phyloP scores from a whole-genome alignment of 768 basidiomycete genomes.

The Phylloporus rhodoxanthus region DNA sequence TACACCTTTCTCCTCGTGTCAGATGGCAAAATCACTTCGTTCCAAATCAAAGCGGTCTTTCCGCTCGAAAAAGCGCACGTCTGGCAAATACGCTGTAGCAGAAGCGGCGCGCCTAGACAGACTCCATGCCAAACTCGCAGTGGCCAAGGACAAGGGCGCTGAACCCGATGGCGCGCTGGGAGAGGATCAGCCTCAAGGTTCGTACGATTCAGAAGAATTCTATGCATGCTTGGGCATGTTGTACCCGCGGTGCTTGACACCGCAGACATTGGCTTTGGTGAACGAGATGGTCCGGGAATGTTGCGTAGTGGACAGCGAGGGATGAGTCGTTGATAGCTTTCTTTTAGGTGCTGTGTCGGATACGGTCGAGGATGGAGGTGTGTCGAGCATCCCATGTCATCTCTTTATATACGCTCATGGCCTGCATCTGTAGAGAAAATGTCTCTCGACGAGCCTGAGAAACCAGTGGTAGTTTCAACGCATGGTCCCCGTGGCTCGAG shows the following conservation, averaged over 20 bases:
- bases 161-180: slow-evolving; percentile 27
- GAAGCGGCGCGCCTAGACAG: slow-evolving; percentile 74
- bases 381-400: slow-evolving; percentile 2
- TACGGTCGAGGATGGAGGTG: slow-evolving; percentile 17
- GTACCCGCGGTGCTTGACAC: slow-evolving; percentile 45
- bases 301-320: background rate
- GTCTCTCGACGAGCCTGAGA: slow-evolving; percentile 42
- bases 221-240: slow-evolving; percentile 47
- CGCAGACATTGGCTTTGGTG: slow-evolving; percentile 32
- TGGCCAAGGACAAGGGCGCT: slow-evolving; percentile 36
- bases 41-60: slow-evolving; percentile 77
- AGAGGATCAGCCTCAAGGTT: slow-evolving; percentile 47
- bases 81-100: slow-evolving; percentile 68
- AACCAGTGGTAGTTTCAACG: slow-evolving; percentile 55
- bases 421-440: slow-evolving; percentile 39
- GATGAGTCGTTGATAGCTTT: slow-evolving; percentile 11
- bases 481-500: slow-evolving; percentile 75
- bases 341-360: slow-evolving; percentile 16
- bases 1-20: background rate
- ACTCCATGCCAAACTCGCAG: slow-evolving; percentile 60
- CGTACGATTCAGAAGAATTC: slow-evolving; percentile 32
- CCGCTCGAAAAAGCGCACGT: slow-evolving; percentile 70
- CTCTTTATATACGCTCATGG: slow-evolving; percentile 5
- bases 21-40: slow-evolving; percentile 79
- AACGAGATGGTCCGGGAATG: background rate